A percentile compares a stretch with the other conserved stretches of the same genome.
These are phyloP conservation scores for Cladosporium phlei DNA, from an alignment of 2,329 filamentous ascomycete species.

Conservation along the genomic window DNA sequence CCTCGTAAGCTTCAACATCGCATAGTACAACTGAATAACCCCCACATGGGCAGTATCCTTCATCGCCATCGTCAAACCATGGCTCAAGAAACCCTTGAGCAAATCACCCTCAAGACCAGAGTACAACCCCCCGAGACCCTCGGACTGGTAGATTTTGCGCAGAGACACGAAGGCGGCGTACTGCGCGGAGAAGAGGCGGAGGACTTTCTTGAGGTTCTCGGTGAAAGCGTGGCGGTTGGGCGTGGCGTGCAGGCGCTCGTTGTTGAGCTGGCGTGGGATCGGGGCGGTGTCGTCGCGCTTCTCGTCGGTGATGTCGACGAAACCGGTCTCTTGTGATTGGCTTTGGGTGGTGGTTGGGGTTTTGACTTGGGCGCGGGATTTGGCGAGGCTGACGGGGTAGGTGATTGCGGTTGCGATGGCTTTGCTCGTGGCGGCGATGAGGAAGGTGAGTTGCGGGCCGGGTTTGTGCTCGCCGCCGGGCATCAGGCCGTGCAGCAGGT, in stretches of 20 bases:
- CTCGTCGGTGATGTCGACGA: slow-evolving; percentile 28
- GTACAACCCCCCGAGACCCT: slow-evolving; percentile 68
- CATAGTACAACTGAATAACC: slow-evolving; percentile 68
- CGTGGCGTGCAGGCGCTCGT: slow-evolving; percentile 15
- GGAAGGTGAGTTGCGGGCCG: slow-evolving; percentile 53
- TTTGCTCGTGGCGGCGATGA: slow-evolving; percentile 73
- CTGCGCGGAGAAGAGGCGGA: slow-evolving; percentile 26
- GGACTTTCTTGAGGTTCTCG: slow-evolving; percentile 4
- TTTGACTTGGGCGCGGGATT: slow-evolving; percentile 67
- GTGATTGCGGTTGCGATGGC: slow-evolving; percentile 69
- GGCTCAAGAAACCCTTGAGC: slow-evolving; percentile 76
- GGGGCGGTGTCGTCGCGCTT: slow-evolving; percentile 20
- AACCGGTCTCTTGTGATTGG: too few relatives aligned
- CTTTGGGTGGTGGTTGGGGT: slow-evolving; percentile 23
- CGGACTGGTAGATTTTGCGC: slow-evolving; percentile 36
- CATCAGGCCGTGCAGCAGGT: slow-evolving; percentile 61
- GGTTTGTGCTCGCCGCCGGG: slow-evolving; percentile 50
- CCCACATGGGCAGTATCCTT: slow-evolving; percentile 72
- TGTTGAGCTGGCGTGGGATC: slow-evolving; percentile 16
- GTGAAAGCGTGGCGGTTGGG: slow-evolving; percentile 9
- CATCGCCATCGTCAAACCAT: slow-evolving; percentile 81
- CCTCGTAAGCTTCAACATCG: slow-evolving; percentile 49
- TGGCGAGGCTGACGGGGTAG: slow-evolving; percentile 83
- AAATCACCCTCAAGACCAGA: slow-evolving; percentile 72
- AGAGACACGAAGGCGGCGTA: slow-evolving; percentile 28